Percentiles rank a stretch among this genome's conserved stretches.
phyloP scores from a whole-genome alignment of 163 green algal genomes.

The Smithsoniella earleae region DNA sequence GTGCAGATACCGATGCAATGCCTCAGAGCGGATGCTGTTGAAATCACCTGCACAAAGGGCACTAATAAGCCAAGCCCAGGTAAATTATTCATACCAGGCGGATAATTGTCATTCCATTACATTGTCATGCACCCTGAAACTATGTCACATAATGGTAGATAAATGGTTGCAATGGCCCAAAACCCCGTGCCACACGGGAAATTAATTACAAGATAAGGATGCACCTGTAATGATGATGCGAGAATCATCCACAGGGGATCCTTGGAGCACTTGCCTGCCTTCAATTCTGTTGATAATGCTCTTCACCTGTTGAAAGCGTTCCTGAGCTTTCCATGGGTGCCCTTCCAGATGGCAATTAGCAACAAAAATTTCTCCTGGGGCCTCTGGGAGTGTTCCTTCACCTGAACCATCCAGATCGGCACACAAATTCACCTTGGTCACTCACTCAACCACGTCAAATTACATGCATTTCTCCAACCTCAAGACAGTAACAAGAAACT shows the following conservation, averaged over 20 bases:
- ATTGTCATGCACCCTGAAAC: background rate
- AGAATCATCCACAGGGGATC: conserved; percentile 26
- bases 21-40: conserved; percentile 13
- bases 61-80: no score
- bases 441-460: no score
- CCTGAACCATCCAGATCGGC: background rate
- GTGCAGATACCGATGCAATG: conserved; percentile 3
- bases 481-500: no score
- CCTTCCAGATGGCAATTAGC: conserved; percentile 36
- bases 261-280: background rate
- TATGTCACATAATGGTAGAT: background rate
- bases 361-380: conserved; percentile 23
- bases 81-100: no score
- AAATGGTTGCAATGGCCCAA: background rate
- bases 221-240: conserved; percentile 32
- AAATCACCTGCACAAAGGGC: conserved; percentile 7
- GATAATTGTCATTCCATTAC: no score
- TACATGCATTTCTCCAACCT: no score
- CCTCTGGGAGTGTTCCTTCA: no score
- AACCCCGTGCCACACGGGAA: background rate
- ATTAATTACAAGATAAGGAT: no score
- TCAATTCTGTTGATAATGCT: conserved; percentile 4
- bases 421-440: no score
- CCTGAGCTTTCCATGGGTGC: conserved; percentile 31
- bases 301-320: conserved; percentile 29